Base-by-base conservation (phyloP, 495 filamentous ascomycete genomes). In the Trichocladium antarcticum region DNA sequence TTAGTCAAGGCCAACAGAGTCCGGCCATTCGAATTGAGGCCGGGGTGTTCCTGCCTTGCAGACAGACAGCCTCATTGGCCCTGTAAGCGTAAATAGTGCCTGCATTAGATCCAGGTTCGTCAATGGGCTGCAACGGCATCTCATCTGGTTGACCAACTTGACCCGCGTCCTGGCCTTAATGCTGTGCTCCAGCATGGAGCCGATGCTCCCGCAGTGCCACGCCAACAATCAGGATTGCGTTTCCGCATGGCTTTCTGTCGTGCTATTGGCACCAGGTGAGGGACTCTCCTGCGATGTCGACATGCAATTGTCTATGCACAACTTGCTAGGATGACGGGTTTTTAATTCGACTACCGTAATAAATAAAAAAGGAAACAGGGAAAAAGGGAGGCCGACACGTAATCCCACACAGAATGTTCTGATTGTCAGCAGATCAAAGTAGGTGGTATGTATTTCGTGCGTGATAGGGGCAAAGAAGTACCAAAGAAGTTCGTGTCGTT, bases 161-260 rank as follows among this genome's bases (percentile, higher is more conserved):
- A 37, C 16, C 35, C 32, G 32, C 10, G 32, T 12, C n/a, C 32
- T 14, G 35, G 15, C 15, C 35, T 2, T 6, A 16, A 9, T 6
- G 12, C 35, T 27, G 24, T 8, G 8, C 24, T 27, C 4, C 3
- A 27, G 24, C 24, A 8, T 27, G 24, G 24, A 27, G 8, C 24
- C 24, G 24, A 27, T 27, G 3, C 24, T 27, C 24, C 24, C 24
- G 24, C 24, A 27, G 24, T 27, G 3, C 24, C 8, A 10, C 35
- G 35, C 20, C 31, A 20, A 27, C 31, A 22, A 40, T 47, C 45
- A 20, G 36, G 22, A 47, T 47, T 36, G 22, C 45, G 45, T 32
- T 38, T 48, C 37, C 37, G 37, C 36, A 41, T 40, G 46, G 22
- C 17, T 19, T 17, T 41, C 38, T 49, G 38, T 35, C 39, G 39